Conservation (phyloP, 768 basidiomycete species). For the Leucocoprinus leucothites region DNA sequence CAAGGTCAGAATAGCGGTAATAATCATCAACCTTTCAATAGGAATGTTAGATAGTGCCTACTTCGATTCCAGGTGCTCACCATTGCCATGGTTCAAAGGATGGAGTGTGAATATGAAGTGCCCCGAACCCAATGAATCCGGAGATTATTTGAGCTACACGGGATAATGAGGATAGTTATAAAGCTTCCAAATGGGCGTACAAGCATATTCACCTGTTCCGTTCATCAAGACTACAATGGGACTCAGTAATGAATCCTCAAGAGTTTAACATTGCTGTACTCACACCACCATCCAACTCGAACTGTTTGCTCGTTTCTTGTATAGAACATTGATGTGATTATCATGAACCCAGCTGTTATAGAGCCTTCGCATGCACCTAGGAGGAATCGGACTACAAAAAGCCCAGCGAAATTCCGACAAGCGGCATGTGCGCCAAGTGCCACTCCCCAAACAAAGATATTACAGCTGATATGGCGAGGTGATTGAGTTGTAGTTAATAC, state of each 20-base stretch:
- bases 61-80: too few species aligned
- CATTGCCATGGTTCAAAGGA: constrained; percentile 74
- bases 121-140: constrained; percentile 66
- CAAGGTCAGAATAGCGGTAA: constrained; percentile 60
- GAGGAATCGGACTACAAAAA: constrained; percentile 61
- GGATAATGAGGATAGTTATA: too few species aligned
- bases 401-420: constrained; percentile 63
- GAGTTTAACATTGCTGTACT: constrained; percentile 26
- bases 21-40: constrained; percentile 62
- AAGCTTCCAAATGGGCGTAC: too few species aligned
- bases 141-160: constrained; percentile 62
- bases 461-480: constrained; percentile 37
- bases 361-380: constrained; percentile 72
- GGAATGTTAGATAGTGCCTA: too few species aligned
- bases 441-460: constrained; percentile 66
- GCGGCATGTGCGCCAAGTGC: constrained; percentile 63
- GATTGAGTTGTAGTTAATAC: background rate
- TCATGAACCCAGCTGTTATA: constrained; percentile 75
- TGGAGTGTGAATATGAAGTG: constrained; percentile 54
- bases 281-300: constrained; percentile 79
- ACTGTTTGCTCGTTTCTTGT: constrained; percentile 67
- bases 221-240: constrained; percentile 69
- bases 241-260: background rate
- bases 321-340: constrained; percentile 78
- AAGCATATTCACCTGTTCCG: constrained; percentile 59